Base-by-base conservation (phyloP, 768 basidiomycete species). In the Auricularia cornea region DNA sequence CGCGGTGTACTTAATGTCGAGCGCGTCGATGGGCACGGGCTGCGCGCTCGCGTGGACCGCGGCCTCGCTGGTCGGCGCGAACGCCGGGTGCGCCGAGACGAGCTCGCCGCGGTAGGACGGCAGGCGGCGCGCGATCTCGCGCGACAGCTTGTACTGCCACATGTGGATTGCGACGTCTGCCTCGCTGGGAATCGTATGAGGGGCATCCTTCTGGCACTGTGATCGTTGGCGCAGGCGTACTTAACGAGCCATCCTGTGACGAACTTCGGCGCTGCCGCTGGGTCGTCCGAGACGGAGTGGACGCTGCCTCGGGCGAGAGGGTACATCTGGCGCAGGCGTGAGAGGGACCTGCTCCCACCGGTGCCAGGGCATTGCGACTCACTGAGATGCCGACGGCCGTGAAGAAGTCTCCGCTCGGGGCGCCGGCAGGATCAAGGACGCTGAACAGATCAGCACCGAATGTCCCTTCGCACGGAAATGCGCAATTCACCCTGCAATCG, bases 121-220 rank as follows among this genome's bases (percentile, higher is more conserved):
- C 80, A 85, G 83, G 20, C 86, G 81, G 40, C 87, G 79, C 3
- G 76, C 73, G 11, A 83, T 65, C 72, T 88, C 86, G 1, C 85
- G 78, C 3, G 69, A 61, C 60, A 77, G 78, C 66, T 88, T 88
- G 71, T 86, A 88, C 0, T 69, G 75, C 77, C 82, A 82, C 61
- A 74, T 74, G 52, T 85, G 65, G 26, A 79, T 71, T 1, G 70
- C 77, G 6, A 87, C 20, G 10, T 48, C 44, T 20, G 44, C 44
- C 20, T 18, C 6, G 23, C 44, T 48, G 44, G 5, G 20, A 20
- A 18, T 48, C 38, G 44, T 23, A 48, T 48, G 44, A 18, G 20
- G 44, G n/a, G n/a, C n/a, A n/a, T n/a, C n/a, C n/a, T 6, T 20
- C 44, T 48, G 44, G 20, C 6, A 48, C 3, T 10, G 23, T 48